Evolutionary conservation across 805 yeast genomes (phyloP), one percentile per base, ranked within the genome.

Genomic region (Starmerella scarabaei): DNA sequence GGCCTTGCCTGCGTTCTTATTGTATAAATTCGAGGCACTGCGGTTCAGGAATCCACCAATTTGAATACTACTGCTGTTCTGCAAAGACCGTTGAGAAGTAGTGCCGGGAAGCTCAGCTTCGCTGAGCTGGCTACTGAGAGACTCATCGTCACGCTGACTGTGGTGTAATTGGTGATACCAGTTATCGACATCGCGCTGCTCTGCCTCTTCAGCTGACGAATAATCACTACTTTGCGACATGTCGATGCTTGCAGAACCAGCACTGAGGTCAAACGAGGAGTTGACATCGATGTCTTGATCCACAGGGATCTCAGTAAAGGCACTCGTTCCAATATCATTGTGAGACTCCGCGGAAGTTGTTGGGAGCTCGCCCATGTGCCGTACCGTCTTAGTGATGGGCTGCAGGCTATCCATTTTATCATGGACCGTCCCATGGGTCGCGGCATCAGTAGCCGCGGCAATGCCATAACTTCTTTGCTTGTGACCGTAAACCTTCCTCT

Each of bases 181-280:
- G 14, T 50, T 56, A 21, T 58, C 60, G 6, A 59, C 61, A 28
- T 58, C 60, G 7, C 55, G 48, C 41, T 57, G 60, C 34, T 55
- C 54, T 11, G 48, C 54, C 33, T 51, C 58, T 21, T 54, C 54
- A 7, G 26, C 26, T 9, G 49, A 52, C 3, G 43, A 45, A 5
- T 33, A 21, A 15, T 38, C 45, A 19, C 18, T 35, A n/a, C 33
- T 31, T n/a, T n/a, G n/a, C 3, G 33, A 33, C 33, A 30, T 14
- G 15, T n/a, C 7, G 18, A 28, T 15, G 8, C n/a, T 8, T 7
- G 17, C 19, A 16, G 24, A 20, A 7, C 14, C 27, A 9, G 11
- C 16, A 15, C 26, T 8, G 17, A 11, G 16, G 5, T 14, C 16
- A 7, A 23, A 7, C 11, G 26, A 23, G 26, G 9, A 7, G 26